These are phyloP conservation scores for Skeletonema costatum DNA, from an alignment of 108 stramenopile genomes.

Conservation along the genomic window DNA sequence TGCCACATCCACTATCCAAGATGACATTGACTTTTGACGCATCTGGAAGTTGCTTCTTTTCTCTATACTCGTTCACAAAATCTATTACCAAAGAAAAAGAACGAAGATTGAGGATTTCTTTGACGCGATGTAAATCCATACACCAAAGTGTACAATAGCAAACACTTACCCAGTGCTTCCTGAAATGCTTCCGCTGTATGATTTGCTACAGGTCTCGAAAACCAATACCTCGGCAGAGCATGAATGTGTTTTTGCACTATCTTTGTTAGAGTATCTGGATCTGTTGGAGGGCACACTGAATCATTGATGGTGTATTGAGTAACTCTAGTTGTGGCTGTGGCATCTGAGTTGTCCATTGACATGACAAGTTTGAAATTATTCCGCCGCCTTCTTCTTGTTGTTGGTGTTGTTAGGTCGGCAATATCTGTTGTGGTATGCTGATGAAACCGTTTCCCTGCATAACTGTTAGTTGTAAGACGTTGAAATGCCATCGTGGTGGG, in stretches of 20 bases:
- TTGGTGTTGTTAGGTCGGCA: not conserved
- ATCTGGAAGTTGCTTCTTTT: not conserved
- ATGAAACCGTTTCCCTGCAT: not conserved
- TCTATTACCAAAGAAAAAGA: not conserved
- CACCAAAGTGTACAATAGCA: not conserved
- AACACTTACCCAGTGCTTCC: conserved; percentile 18
- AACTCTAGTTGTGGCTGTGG: not conserved
- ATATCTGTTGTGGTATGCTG: not conserved
- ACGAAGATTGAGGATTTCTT: not conserved
- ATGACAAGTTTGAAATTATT: not conserved
- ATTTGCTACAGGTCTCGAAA: conserved; percentile 55
- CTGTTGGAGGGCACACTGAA: conserved; percentile 48
- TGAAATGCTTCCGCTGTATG: conserved; percentile 70
- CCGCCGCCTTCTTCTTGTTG: not conserved
- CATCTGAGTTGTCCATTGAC: not conserved
- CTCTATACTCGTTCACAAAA: conserved; percentile 22
- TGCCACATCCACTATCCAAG: conserved; percentile 91
- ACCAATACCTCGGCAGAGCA: conserved; percentile 29
- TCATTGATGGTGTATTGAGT: conserved; percentile 70
- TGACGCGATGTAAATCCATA: not conserved
- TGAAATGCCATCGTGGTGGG: not conserved
- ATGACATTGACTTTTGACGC: conserved; percentile 44
- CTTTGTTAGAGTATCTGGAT: conserved; percentile 26
- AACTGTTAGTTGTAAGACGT: not conserved
- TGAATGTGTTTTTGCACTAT: conserved; percentile 49